Conservation (phyloP, 345 rosid species). For the Citrus medica region DNA sequence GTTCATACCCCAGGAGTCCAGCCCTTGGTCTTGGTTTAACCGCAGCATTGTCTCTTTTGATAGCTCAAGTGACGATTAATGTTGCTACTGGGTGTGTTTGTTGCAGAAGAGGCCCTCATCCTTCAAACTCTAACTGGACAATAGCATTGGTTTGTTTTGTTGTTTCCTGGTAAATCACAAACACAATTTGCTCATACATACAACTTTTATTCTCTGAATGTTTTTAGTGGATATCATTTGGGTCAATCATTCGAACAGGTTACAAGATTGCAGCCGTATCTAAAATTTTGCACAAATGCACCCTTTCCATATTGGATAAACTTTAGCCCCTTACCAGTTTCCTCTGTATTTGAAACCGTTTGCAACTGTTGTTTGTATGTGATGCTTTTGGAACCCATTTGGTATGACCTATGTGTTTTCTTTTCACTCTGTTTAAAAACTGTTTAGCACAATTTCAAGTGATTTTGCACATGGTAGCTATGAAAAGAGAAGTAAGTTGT, state of each 20-base stretch:
- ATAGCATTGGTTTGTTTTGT: slow-evolving; percentile 61
- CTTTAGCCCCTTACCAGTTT: not conserved
- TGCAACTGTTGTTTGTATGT: not conserved
- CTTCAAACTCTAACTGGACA: slow-evolving; percentile 61
- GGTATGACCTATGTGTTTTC: too few species aligned
- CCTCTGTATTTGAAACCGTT: not conserved
- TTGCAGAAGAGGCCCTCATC: slow-evolving; percentile 54
- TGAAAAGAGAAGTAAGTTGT: not conserved
- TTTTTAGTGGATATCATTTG: not conserved
- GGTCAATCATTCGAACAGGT: not conserved
- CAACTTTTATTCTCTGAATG: not conserved
- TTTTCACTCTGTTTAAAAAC: too few species aligned
- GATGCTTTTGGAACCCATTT: not conserved
- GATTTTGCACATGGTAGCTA: not conserved
- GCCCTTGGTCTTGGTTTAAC: slow-evolving; percentile 69
- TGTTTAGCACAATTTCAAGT: not conserved
- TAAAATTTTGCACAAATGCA: not conserved
- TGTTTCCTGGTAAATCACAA: slow-evolving; percentile 65
- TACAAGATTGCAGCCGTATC: not conserved
- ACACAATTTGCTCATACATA: not conserved
- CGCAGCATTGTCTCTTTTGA: slow-evolving; percentile 58
- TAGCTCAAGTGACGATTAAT: slow-evolving; percentile 62
- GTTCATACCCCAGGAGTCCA: slow-evolving; percentile 69
- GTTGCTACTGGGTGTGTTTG: slow-evolving; percentile 73
- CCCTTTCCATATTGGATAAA: not conserved